Evolutionary conservation across 2,329 filamentous ascomycete genomes (phyloP), one percentile per base, ranked within the genome.

Genomic region (Epichloe bromicola): DNA sequence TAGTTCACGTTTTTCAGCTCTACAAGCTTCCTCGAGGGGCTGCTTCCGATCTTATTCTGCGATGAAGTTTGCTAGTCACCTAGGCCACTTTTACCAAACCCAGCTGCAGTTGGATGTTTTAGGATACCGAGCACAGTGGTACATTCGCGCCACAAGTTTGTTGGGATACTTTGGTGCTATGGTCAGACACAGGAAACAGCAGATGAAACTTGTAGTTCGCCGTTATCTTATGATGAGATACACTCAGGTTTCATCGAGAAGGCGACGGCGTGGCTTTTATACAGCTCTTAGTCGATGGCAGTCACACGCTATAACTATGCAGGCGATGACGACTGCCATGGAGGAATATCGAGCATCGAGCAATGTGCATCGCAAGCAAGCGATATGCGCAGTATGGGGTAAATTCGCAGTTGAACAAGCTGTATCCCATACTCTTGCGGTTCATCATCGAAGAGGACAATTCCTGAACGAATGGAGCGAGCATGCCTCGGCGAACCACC

Each of bases 151-250:
- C 15, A 66, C 59, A 4, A 57, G 50, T 14, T 17, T 64, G 11
- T 50, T 68, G 17, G 56, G 56, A 7, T 51, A 61, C 7, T 57
- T 68, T 34, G 58, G 63, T 15, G 50, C 23, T 38, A 53, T 56
- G 26, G 58, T 62, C 6, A 58, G 57, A 39, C 58, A 52, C 11
- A 62, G 59, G 5, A 61, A 61, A 46, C 54, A 54, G 15, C 57
- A 56, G 33, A 59, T 62, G 30, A 66, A 62, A 48, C 50, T 59
- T 11, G 52, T 59, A 23, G 54, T 68, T 15, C 63, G 65, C 44
- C 60, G 57, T 17, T 61, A 65, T 53, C 57, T 68, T 14, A 67
- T 64, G 64, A 57, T 57, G 50, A 62, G 61, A 51, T 68, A 67
- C 49, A 65, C 65, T 3, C 58, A 67, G 51, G 58, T 61, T 23